A percentile compares a stretch with the other conserved stretches of the same genome.
Conservation (phyloP, 1,284 basidiomycete genomes). For the Cryptococcus neoformans region DNA sequence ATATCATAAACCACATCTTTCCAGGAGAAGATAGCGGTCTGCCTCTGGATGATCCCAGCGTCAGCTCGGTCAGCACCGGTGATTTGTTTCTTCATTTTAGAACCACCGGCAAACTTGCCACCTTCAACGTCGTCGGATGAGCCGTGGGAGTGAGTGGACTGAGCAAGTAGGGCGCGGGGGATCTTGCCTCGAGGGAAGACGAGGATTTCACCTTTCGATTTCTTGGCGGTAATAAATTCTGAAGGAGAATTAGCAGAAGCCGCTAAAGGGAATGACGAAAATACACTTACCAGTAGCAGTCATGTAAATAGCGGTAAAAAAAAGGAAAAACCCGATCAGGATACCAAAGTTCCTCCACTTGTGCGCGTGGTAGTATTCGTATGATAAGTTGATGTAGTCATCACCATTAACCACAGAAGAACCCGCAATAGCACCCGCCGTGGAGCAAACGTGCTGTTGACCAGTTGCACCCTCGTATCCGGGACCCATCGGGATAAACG, state of each 20-base stretch:
- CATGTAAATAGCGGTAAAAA: constrained; percentile 49
- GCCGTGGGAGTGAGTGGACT: constrained; percentile 8
- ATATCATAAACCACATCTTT: constrained; percentile 59
- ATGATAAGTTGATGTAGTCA: constrained; percentile 59
- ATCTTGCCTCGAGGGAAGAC: constrained; percentile 51
- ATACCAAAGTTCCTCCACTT: constrained; percentile 66
- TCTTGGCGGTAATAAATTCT: constrained; percentile 52
- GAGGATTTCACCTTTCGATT: constrained; percentile 54
- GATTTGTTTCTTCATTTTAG: constrained; percentile 2
- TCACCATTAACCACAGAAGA: constrained; percentile 49
- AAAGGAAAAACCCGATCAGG: constrained; percentile 54
- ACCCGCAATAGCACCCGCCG: constrained; percentile 48
- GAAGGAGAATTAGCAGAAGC: not conserved
- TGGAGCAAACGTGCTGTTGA: constrained; percentile 39
- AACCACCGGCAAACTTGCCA: constrained; percentile 1
- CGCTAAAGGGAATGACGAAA: not conserved
- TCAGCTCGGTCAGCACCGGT: constrained; percentile 11
- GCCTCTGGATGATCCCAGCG: constrained; percentile 40
- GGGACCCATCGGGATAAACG: constrained; percentile 46
- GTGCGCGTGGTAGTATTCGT: constrained; percentile 59
- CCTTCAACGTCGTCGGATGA: constrained; percentile 11
- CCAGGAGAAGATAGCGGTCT: constrained; percentile 51
- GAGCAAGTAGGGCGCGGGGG: constrained; percentile 43
- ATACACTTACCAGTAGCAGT: constrained; percentile 49
- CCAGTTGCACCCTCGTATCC: constrained; percentile 40